Base-by-base conservation (phyloP, 225 moss, liverwort and hornwort genomes). In the Lunularia cruciata region DNA sequence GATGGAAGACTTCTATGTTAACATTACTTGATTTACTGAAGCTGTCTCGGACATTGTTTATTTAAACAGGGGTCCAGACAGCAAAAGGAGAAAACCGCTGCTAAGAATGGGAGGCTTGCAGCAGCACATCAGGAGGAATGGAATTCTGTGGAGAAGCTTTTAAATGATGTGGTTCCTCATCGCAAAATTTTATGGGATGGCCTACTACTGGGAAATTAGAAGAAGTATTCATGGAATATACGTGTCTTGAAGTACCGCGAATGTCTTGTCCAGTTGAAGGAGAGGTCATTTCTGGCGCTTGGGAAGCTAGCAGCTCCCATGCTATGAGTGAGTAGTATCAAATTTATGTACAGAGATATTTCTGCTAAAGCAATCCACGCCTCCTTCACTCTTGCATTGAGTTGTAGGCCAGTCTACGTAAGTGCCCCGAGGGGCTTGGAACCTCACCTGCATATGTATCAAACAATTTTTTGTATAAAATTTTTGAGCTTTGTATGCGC, bases 141-240 rank as follows among this genome's bases (percentile, higher is more conserved):
- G 5, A 46, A 19, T 13, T 59, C 6, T 51, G 63, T 71, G 25
- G 38, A 71, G 32, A 65, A 56, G 70, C 33, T 77, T 11, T 56
- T 81, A 2, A 60, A 47, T 26, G 74, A 74, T 43, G 60, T 70
- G 8, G 77, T 27, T 34, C 74, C 81, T 38, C 67, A 74, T 40
- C 71, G 74, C 38, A 71, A 55, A 39, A 60, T 71, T 38, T 33
- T 81, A 34, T 81, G 81, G 77, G 56, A 62, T 3, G 56, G 66
- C 40, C 54, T 81, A 16, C 40, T 77, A 30, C 42, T 51, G 43
- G 62, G 72, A 32, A 36, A 47, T 16, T 43, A 69, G 47, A 47
- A 40, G 60, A 46, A 9, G 20, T 45, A 1, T 25, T 19, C 39
- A 31, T 62, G 54, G n/a, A 51, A 40, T 58, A 5, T n/a, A 19